phyloP scores from a whole-genome alignment of 345 rosid species.

The Pugionium cornutum region DNA sequence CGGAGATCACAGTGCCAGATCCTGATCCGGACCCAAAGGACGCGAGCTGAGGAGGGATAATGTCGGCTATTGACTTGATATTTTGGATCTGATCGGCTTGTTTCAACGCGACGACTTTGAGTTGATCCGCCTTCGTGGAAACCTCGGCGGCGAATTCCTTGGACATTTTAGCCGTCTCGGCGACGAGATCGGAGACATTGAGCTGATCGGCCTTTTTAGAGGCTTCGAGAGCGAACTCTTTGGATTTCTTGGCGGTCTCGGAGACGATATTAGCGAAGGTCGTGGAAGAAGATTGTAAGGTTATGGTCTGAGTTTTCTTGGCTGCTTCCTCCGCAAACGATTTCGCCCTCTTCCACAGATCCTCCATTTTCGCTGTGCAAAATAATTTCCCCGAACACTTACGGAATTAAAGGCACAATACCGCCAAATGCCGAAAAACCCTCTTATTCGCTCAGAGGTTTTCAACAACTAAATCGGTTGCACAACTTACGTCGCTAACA shows the following conservation, averaged over 20 bases:
- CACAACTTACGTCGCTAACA: too few relatives aligned
- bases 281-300: conserved; percentile 49
- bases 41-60: conserved; percentile 61
- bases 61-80: conserved; percentile 72
- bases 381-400: background rate
- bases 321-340: conserved; percentile 86
- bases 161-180: conserved; percentile 86
- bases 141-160: conserved; percentile 85
- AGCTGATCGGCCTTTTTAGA: conserved; percentile 92
- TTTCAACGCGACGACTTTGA: conserved; percentile 69
- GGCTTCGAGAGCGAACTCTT: conserved; percentile 87
- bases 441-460: background rate
- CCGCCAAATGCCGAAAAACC: background rate
- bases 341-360: conserved; percentile 83
- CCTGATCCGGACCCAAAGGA: conserved; percentile 49
- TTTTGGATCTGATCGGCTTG: conserved; percentile 90
- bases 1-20: conserved; percentile 41
- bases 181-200: conserved; percentile 71
- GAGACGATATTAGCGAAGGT: conserved; percentile 73
- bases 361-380: conserved; percentile 55
- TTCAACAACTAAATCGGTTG: too few relatives aligned
- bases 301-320: conserved; percentile 66
- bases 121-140: conserved; percentile 85
- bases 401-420: background rate
- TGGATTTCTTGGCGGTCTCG: conserved; percentile 87